These are phyloP conservation scores for Phytophthora cryptogea DNA, from an alignment of 352 stramenopile species.

Conservation along the genomic window DNA sequence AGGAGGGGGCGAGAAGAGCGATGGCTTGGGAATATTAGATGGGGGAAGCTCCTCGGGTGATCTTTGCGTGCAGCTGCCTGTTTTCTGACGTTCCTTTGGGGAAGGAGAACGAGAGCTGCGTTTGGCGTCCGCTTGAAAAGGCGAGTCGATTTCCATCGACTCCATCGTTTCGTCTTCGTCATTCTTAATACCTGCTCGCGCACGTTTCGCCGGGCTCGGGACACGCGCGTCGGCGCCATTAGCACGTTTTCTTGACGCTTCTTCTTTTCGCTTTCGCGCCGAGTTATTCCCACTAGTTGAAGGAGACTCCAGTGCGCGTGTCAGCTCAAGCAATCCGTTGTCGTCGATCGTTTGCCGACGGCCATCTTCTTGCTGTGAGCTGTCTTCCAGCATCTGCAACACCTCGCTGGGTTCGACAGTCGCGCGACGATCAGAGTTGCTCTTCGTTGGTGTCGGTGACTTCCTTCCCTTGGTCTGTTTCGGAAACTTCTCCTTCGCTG, in stretches of 20 bases:
- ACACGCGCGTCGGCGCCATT: constrained; percentile 18
- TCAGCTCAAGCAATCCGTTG: constrained; percentile 49
- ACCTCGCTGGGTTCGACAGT: constrained; percentile 64
- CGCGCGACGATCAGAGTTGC: constrained; percentile 29
- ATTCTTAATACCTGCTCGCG: not conserved
- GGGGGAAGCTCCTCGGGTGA: constrained; percentile 6
- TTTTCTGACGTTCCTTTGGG: constrained; percentile 4
- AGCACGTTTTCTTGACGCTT: constrained; percentile 36
- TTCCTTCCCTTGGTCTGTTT: constrained; percentile 6
- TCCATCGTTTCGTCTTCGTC: constrained; percentile 18
- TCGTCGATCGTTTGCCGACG: constrained; percentile 70
- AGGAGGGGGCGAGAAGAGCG: constrained; percentile 34
- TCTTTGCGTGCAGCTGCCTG: constrained; percentile 4
- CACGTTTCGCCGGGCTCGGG: constrained; percentile 24
- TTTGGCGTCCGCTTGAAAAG: constrained; percentile 1
- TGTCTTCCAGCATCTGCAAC: constrained; percentile 23
- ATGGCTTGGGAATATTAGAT: constrained; percentile 11
- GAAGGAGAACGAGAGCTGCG: constrained; percentile 1
- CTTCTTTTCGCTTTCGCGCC: constrained; percentile 5
- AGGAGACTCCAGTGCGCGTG: constrained; percentile 21
- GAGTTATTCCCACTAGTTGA: constrained; percentile 9
- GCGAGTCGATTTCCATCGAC: constrained; percentile 27
- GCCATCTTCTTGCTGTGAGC: constrained; percentile 8
- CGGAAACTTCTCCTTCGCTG: constrained; percentile 1
- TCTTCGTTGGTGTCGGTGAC: constrained; percentile 7